These are phyloP conservation scores for Daedaleopsis nitida DNA, from an alignment of 768 basidiomycete species.

Conservation along the genomic window DNA sequence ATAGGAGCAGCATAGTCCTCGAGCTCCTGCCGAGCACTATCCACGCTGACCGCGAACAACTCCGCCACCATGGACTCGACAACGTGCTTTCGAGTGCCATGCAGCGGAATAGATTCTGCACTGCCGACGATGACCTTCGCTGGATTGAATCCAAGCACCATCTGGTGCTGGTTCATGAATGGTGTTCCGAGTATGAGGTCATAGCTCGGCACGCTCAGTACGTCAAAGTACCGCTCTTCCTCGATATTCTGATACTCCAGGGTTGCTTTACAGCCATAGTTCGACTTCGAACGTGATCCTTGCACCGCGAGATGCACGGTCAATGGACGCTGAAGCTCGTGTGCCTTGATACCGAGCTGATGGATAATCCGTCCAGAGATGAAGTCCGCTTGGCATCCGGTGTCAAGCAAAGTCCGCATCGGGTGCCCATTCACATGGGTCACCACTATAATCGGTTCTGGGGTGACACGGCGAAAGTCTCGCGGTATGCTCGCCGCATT, in stretches of 20 bases:
- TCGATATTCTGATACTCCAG: slow-evolving; percentile 40
- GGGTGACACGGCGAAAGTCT: no score
- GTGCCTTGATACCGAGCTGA: slow-evolving; percentile 37
- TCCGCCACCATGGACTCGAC: slow-evolving; percentile 20
- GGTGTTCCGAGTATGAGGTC: slow-evolving; percentile 36
- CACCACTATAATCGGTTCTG: no score
- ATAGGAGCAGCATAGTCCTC: slow-evolving; percentile 18
- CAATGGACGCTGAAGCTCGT: no score
- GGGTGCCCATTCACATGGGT: no score
- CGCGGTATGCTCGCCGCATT: no score
- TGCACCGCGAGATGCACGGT: slow-evolving; percentile 43
- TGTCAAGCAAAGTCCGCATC: no score
- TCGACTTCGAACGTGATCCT: slow-evolving; percentile 43
- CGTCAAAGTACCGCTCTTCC: slow-evolving; percentile 27
- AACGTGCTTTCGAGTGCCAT: slow-evolving; percentile 5
- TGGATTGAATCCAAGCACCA: slow-evolving; percentile 25
- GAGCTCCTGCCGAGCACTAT: slow-evolving; percentile 19
- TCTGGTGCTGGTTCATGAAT: slow-evolving; percentile 29
- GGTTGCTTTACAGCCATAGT: slow-evolving; percentile 24
- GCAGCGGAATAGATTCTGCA: slow-evolving; percentile 2
- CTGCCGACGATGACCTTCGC: slow-evolving; percentile 22
- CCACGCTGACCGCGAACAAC: slow-evolving; percentile 18
- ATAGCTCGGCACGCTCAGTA: slow-evolving; percentile 30
- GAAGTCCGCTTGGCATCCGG: no score
- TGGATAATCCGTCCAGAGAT: slow-evolving; percentile 39